These are phyloP conservation scores for Rhodotorula mucilaginosa DNA, from an alignment of 1,284 basidiomycete species.

Conservation along the genomic window DNA sequence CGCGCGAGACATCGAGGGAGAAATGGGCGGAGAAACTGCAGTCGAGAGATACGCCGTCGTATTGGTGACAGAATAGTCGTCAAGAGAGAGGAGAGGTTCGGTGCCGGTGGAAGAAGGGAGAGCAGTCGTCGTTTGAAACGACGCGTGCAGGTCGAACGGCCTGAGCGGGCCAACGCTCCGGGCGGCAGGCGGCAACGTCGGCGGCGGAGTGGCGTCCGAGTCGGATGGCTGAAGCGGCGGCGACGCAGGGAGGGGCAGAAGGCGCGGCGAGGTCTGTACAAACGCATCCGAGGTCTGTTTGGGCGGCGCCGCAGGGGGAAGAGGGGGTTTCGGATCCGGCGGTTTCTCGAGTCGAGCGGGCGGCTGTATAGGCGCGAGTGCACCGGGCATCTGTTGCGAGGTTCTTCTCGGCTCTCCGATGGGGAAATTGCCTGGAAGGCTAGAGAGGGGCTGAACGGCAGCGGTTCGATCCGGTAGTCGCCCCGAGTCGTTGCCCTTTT, in stretches of 20 bases:
- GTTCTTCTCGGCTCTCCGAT: not conserved
- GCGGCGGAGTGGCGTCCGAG: not conserved
- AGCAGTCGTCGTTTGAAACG: conserved; percentile 24
- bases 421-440: not conserved
- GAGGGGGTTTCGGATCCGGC: not conserved
- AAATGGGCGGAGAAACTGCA: conserved; percentile 3
- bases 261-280: conserved; percentile 24
- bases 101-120: not conserved
- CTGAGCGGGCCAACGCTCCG: conserved; percentile 2
- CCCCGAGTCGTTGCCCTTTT: not conserved
- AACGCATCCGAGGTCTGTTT: not conserved
- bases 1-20: conserved; percentile 12
- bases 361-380: not conserved
- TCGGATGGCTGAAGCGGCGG: not conserved
- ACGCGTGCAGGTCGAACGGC: conserved; percentile 32
- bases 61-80: not conserved
- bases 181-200: conserved; percentile 5
- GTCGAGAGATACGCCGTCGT: not conserved
- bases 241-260: not conserved
- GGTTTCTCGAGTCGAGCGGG: not conserved
- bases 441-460: not conserved
- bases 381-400: not conserved
- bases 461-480: not conserved
- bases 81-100: not conserved
- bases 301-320: not conserved